Base-by-base conservation (phyloP, 148 eudicot species). In the Arctostaphylos glauca region DNA sequence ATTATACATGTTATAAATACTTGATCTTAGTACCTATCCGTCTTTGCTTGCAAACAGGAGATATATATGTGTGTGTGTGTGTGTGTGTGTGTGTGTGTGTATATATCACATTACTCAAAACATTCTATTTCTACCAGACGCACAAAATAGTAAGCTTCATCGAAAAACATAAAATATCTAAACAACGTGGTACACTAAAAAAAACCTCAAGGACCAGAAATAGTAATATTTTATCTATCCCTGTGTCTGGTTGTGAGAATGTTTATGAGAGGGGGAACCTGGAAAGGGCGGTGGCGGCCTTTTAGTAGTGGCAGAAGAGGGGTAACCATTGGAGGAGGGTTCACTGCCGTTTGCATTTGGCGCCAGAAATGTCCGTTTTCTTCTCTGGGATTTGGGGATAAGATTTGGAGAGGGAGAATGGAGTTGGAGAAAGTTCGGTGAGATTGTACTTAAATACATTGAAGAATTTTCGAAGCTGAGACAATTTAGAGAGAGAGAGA, bases 251-350 rank as follows among this genome's bases (percentile, higher is more conserved):
- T n/a, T n/a, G n/a, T n/a, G n/a, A n/a, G n/a, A n/a, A n/a, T n/a
- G n/a, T n/a, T n/a, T n/a, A n/a, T n/a, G 76, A 60, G 75, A 52
- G 78, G 78, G 84, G 18, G 46, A n/a, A 86, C 88, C 88, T 83
- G 83, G 66, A 9, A 81, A 77, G 23, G 84, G 18, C 25, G 81
- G 49, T 21, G 86, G 25, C 13, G 83, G 58, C 16, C 10, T 67
- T 58, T 55, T 47, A 25, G 81, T 74, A 46, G 81, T 19, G 1
- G 84, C 9, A 64, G 86, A 19, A 58, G 87, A 84, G 0, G 79
- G 81, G 25, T 80, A 79, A 67, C 84, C 87, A 67, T 73, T 78
- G 85, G 85, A 74, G 66, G 82, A 85, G 82, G 77, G 4, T 46
- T 64, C 68, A 52, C n/a, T 62, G 87, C 70, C 87, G 84, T 59